Base-by-base conservation (phyloP, 2,329 filamentous ascomycete species). In the Sporothrix variecibatus region DNA sequence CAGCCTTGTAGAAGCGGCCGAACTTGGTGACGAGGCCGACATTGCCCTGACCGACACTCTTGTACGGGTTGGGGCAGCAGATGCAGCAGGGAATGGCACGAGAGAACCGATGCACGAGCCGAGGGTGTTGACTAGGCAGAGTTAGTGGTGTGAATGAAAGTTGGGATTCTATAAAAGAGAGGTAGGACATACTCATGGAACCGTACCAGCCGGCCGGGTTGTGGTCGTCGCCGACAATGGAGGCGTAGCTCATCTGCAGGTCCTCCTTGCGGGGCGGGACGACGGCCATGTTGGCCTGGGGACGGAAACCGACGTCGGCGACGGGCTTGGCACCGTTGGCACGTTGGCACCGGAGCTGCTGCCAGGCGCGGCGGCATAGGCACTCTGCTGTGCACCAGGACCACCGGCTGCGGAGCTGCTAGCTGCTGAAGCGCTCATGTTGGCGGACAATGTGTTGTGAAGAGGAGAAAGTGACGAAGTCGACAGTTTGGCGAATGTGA, bases 21-120 rank as follows among this genome's bases (percentile, higher is more conserved):
- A 99, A 99, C 84, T 95, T 97, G 80, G 95, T 97, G 81, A 99
- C 92, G 62, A 99, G 88, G 75, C 96, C 96, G 68, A 99, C 96
- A 78, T 97, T 95, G 79, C 96, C 96, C 85, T 98, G 96, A 73
- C 89, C 86, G 75, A 99, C 95, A 67, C 90, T 91, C 86, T 97
- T 97, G 88, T 95, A 98, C 2, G 95, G 96, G 85, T 99, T 99
- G 69, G 96, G 96, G 85, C 93, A 98, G 84, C 91, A 86, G 81
- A 97, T 84, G 82, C 95, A 97, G 90, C 95, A 97, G 4, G 96
- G 96, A 78, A 98, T 87, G 23, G 96, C 94, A 70, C 96, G 28
- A 93, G 80, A 64, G 90, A 92, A 78, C 96, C 96, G 72, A 98
- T 87, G 78, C 88, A 85, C 71, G 88, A 82, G 77, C 96, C 96